Evolutionary conservation across 352 stramenopile genomes (phyloP), one percentile per base, ranked within the genome.

Genomic region (Globisporangium alternatum): DNA sequence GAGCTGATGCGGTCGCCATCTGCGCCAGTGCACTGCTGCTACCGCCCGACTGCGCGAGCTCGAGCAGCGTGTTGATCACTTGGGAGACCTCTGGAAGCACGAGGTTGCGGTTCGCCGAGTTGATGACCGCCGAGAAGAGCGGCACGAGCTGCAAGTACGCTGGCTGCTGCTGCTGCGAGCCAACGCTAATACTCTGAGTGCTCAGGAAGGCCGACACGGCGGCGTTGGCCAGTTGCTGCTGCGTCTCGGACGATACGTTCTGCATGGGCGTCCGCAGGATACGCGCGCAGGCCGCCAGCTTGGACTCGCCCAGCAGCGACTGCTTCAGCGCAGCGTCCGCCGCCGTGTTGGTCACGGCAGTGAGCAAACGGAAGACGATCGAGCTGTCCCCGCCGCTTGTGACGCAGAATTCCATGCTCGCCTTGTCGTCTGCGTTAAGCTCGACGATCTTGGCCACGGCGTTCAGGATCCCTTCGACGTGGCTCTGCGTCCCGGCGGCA

Each of bases 341-440:
- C n/a, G 80, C 77, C 2, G 80, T 89, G 49, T 79, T 90, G 30
- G 85, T 80, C 8, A 88, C 71, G 3, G 85, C 79, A 21, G 74
- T 73, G 15, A 93, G 75, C 37, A 93, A 60, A 12, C 71, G 76
- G 55, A 93, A 84, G n/a, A 89, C 75, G 51, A 91, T 84, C 37
- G 83, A 72, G 30, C 60, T 48, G 43, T 60, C 37, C 6, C 64
- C 30, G 5, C 53, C 65, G 12, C 13, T 64, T 21, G 78, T 69
- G 8, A 89, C 80, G 33, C 84, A 93, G 60, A 93, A 93, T 60
- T 93, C 81, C 86, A 95, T 95, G 66, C 77, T 91, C 53, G 75
- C 76, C 33, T 76, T 78, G 43, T 90, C 80, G 3, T 80, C 76
- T 4, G 78, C 78, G 56, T 93, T 93, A 33, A 89, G 78, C 63